Percentiles rank a stretch among this genome's conserved stretches.
phyloP scores from a whole-genome alignment of 2,329 filamentous ascomycete genomes.

The Cladosporium halotolerans region DNA sequence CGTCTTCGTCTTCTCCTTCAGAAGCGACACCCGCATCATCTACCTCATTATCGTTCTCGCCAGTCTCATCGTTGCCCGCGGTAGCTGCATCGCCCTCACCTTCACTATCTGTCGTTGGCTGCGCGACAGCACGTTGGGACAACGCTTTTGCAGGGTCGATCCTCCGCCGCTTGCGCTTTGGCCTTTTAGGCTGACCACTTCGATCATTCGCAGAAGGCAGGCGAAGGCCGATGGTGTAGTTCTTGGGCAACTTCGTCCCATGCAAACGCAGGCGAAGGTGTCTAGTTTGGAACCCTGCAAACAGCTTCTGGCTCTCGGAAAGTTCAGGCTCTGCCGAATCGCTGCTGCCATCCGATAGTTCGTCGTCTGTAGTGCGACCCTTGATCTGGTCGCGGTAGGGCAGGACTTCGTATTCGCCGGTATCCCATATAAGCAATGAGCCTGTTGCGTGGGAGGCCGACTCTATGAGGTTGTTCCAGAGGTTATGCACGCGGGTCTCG shows the following conservation, averaged over 20 bases:
- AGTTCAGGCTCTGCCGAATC: neutral
- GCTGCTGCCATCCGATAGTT: slow-evolving; percentile 24
- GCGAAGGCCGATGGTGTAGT: slow-evolving; percentile 37
- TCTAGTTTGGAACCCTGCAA: slow-evolving; percentile 32
- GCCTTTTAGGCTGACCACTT: slow-evolving; percentile 20
- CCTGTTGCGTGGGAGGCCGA: slow-evolving; percentile 38
- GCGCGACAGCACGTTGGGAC: neutral
- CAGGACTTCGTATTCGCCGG: slow-evolving; percentile 38
- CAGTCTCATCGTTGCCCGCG: neutral
- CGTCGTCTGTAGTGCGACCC: slow-evolving; percentile 29
- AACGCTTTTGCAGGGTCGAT: slow-evolving; percentile 15
- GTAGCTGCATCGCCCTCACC: slow-evolving; percentile 3
- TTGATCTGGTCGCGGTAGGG: slow-evolving; percentile 19
- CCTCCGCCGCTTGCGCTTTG: slow-evolving; percentile 25
- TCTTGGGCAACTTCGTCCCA: slow-evolving; percentile 32
- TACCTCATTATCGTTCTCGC: neutral
- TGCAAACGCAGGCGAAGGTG: slow-evolving; percentile 39
- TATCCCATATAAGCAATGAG: slow-evolving; percentile 43
- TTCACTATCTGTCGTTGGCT: slow-evolving; percentile 18
- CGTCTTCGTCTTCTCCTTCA: slow-evolving; percentile 35
- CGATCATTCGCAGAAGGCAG: slow-evolving; percentile 32
- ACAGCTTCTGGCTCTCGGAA: slow-evolving; percentile 33
- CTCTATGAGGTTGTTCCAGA: slow-evolving; percentile 43
- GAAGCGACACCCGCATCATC: slow-evolving; percentile 24
- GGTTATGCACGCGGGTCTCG: slow-evolving; percentile 40